These are phyloP conservation scores for Pisolithus microcarpus DNA, from an alignment of 768 basidiomycete species.

Conservation along the genomic window DNA sequence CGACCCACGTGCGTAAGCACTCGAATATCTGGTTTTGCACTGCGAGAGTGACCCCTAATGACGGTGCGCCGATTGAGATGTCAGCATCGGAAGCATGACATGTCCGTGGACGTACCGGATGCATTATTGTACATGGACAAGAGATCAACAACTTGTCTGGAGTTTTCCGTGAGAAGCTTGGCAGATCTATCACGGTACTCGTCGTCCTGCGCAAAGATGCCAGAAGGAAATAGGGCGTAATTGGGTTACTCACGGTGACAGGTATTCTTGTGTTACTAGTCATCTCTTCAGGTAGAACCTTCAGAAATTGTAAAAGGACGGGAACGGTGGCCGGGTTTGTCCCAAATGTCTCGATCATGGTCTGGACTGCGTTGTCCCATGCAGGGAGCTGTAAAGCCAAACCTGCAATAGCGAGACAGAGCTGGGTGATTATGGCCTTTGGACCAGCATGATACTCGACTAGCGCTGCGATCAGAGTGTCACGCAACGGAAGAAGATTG, in stretches of 20 bases:
- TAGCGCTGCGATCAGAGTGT: conserved; percentile 78
- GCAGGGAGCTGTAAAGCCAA: conserved; percentile 82
- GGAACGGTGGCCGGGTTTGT: conserved; percentile 78
- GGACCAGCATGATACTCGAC: conserved; percentile 69
- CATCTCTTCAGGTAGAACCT: conserved; percentile 86
- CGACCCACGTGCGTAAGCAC: conserved; percentile 82
- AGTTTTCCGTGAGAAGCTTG: conserved; percentile 59
- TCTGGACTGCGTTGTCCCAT: conserved; percentile 77
- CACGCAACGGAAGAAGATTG: conserved; percentile 72
- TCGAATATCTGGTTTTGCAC: conserved; percentile 80
- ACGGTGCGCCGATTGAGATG: background rate
- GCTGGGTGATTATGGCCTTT: conserved; percentile 76
- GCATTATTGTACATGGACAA: conserved; percentile 87
- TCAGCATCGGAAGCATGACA: background rate
- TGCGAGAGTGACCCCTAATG: conserved; percentile 71
- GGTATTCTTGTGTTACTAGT: conserved; percentile 80
- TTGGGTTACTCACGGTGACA: conserved; percentile 59
- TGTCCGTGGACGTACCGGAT: conserved; percentile 48
- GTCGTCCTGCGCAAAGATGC: conserved; percentile 48
- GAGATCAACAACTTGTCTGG: conserved; percentile 66
- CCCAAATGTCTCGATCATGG: conserved; percentile 81
- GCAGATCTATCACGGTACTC: conserved; percentile 61
- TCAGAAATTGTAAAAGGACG: conserved; percentile 81
- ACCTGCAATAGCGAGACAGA: conserved; percentile 85
- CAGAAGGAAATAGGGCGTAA: conserved; percentile 1